These are phyloP conservation scores for Celoporthe dispersa DNA, from an alignment of 2,329 filamentous ascomycete species.

Conservation along the genomic window DNA sequence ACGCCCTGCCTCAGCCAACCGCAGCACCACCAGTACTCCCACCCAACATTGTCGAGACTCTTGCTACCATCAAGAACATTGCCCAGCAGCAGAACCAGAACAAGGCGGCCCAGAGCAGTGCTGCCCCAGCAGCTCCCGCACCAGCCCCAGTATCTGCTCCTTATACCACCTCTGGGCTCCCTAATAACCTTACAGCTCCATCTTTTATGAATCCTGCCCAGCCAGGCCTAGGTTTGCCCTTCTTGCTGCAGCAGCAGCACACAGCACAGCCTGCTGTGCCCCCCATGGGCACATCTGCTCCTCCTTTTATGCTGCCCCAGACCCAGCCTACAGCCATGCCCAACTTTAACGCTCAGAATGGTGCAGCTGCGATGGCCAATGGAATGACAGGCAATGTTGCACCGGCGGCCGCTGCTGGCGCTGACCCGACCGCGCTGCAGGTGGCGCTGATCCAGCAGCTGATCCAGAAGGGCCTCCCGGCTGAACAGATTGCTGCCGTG, in stretches of 20 bases:
- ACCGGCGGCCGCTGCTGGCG: constrained; percentile 38
- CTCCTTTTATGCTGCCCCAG: constrained; percentile 41
- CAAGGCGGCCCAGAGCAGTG: constrained; percentile 44
- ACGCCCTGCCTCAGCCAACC: constrained; percentile 32
- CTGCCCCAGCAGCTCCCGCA: constrained; percentile 35
- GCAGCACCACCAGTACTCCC: constrained; percentile 48
- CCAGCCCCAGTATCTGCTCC: constrained; percentile 38
- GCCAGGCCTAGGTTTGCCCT: constrained; percentile 34
- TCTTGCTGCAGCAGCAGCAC: constrained; percentile 32
- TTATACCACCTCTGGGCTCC: constrained; percentile 34
- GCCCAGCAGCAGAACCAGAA: constrained; percentile 74
- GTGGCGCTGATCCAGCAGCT: constrained; percentile 78
- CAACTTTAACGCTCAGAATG: constrained; percentile 34
- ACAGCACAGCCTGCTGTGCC: constrained; percentile 52
- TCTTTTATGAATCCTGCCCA: constrained; percentile 33
- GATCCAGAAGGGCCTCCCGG: constrained; percentile 73
- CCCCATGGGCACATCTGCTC: constrained; percentile 61
- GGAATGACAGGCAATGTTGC: constrained; percentile 43
- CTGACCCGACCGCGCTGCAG: constrained; percentile 64
- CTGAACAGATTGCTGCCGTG: constrained; percentile 73
- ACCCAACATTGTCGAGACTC: constrained; percentile 72
- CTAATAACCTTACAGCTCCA: constrained; percentile 35
- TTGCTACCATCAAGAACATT: constrained; percentile 81
- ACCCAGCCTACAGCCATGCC: constrained; percentile 38
- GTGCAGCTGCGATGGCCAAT: constrained; percentile 43